These are phyloP conservation scores for Pythium angustatum DNA, from an alignment of 352 stramenopile species.

Conservation along the genomic window DNA sequence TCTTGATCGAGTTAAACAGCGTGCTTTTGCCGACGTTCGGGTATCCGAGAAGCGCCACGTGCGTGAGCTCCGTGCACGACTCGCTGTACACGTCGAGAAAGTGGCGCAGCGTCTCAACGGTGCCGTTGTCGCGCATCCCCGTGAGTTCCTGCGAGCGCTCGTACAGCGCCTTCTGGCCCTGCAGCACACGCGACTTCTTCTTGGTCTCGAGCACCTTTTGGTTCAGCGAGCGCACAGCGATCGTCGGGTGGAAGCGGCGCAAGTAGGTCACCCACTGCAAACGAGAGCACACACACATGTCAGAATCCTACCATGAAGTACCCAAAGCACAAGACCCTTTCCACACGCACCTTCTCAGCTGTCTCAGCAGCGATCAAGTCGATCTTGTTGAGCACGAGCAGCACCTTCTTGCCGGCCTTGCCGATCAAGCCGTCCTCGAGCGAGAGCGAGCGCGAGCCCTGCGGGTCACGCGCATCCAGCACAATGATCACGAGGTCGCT, in stretches of 20 bases:
- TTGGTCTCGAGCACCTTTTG: conserved; percentile 91
- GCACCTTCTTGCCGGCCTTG: conserved; percentile 95
- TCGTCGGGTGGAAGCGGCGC: conserved; percentile 92
- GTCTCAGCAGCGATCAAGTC: conserved; percentile 92
- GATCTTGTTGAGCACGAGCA: conserved; percentile 99
- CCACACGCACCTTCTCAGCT: conserved; percentile 72
- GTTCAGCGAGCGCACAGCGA: conserved; percentile 86
- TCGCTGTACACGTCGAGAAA: conserved; percentile 97
- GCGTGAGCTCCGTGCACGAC: conserved; percentile 65
- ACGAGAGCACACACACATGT: conserved; percentile 7
- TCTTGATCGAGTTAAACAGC: conserved; percentile 95
- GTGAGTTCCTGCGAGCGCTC: conserved; percentile 67
- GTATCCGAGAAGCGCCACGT: conserved; percentile 98
- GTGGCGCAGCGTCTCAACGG: conserved; percentile 89
- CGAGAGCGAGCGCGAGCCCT: conserved; percentile 91
- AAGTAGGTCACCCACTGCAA: conserved; percentile 89
- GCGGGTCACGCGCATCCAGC: conserved; percentile 97
- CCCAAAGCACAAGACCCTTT: not conserved
- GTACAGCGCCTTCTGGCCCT: conserved; percentile 69
- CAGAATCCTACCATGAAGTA: not conserved
- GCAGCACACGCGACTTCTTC: conserved; percentile 74
- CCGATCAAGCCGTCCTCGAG: conserved; percentile 95
- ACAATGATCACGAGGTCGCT: conserved; percentile 84
- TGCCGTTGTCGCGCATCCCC: conserved; percentile 74
- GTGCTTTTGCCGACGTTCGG: conserved; percentile 96